phyloP scores from a whole-genome alignment of 2,329 filamentous ascomycete genomes.

The Aspergillus puulaauensis region DNA sequence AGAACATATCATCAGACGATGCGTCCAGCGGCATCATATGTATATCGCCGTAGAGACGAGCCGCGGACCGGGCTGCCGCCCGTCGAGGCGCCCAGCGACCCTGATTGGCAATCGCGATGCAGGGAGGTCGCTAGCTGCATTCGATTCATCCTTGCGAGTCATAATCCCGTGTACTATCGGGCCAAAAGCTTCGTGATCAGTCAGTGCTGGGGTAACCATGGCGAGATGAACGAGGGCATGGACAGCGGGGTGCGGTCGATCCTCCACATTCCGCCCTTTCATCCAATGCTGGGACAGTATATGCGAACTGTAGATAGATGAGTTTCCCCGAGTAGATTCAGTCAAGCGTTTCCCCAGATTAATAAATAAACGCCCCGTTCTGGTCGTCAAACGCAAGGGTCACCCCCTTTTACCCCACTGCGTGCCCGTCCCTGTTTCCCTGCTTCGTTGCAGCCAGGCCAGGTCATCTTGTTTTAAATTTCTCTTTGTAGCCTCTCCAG shows the following conservation, averaged over 20 bases:
- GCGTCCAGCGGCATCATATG: conserved; percentile 10
- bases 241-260: conserved; percentile 9
- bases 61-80: conserved; percentile 7
- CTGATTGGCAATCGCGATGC: not conserved
- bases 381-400: not conserved
- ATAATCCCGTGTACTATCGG: not conserved
- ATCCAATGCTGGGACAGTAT: not conserved
- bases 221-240: not conserved
- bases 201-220: not conserved
- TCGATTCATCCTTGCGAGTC: conserved; percentile 6
- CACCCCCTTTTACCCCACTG: not conserved
- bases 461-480: too few species aligned
- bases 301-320: not conserved
- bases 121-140: not conserved
- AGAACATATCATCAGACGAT: not conserved
- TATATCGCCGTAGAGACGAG: not conserved
- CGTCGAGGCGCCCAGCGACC: not conserved
- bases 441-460: not conserved
- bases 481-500: too few species aligned
- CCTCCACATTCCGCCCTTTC: conserved; percentile 2
- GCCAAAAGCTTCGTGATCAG: not conserved
- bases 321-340: too few species aligned
- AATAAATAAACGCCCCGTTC: not conserved
- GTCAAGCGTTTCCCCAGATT: not conserved
- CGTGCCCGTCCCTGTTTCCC: not conserved